Evolutionary conservation across 1,284 basidiomycete genomes (phyloP).

Genomic region (Cutaneotrichosporon sp.): DNA sequence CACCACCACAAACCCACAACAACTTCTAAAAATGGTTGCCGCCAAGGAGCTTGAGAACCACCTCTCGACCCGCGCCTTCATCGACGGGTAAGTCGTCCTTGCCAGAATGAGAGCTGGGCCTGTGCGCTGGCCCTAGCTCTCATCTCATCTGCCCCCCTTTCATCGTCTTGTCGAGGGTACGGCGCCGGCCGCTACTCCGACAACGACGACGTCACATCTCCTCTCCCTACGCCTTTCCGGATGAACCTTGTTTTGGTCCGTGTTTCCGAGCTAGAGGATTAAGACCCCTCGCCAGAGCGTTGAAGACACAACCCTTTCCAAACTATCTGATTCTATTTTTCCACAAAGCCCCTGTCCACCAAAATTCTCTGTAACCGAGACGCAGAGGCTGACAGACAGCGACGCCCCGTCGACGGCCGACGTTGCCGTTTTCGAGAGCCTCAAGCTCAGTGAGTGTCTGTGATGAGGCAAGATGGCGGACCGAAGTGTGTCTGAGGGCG

Average conservation of each 20-base stretch:
- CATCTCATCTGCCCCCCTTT: not conserved
- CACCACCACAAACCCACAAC: not conserved
- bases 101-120: not conserved
- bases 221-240: conserved; percentile 32
- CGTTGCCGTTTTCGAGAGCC: conserved; percentile 82
- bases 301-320: conserved; percentile 55
- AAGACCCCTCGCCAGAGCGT: conserved; percentile 77
- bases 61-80: conserved; percentile 55
- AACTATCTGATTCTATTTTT: conserved; percentile 83
- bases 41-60: conserved; percentile 74
- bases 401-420: conserved; percentile 95
- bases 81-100: conserved; percentile 37
- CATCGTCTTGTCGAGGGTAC: no score
- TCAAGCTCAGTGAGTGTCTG: conserved; percentile 9
- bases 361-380: not conserved
- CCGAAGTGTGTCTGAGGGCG: no score
- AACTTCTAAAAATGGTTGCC: conserved; percentile 59
- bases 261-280: conserved; percentile 96
- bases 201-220: not conserved
- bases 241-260: conserved; percentile 94
- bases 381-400: conserved; percentile 51
- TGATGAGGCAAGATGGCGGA: no score
- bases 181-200: no score
- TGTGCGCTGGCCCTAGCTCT: no score
- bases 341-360: conserved; percentile 7